Conservation (phyloP, 2,329 filamentous ascomycete genomes). For the Paraphoma sp. region DNA sequence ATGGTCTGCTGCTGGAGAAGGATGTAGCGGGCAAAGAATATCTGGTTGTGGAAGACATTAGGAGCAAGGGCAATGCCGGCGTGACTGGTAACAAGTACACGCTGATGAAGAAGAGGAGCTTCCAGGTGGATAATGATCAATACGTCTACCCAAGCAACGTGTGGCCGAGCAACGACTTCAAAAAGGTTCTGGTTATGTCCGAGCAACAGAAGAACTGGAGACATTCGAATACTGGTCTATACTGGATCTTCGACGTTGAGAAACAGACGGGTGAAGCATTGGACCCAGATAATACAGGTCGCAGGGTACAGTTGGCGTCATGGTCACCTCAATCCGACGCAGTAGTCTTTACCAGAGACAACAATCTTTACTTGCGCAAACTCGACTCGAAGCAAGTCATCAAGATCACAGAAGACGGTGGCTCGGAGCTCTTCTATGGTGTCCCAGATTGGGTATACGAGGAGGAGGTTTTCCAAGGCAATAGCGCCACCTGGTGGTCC, state of each 20-base stretch:
- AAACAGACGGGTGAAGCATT: slow-evolving; percentile 79
- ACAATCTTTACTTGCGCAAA: slow-evolving; percentile 86
- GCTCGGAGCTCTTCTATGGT: slow-evolving; percentile 89
- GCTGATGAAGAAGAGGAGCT: slow-evolving; percentile 74
- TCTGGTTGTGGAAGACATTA: slow-evolving; percentile 86
- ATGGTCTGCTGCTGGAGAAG: slow-evolving; percentile 83
- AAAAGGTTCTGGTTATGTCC: slow-evolving; percentile 83
- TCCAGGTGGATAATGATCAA: slow-evolving; percentile 65
- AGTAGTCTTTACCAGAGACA: slow-evolving; percentile 86
- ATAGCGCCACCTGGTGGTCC: slow-evolving; percentile 94
- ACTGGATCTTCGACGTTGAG: slow-evolving; percentile 91
- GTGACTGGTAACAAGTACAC: slow-evolving; percentile 64
- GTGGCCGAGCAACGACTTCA: slow-evolving; percentile 82
- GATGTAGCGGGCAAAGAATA: slow-evolving; percentile 69
- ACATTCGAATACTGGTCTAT: slow-evolving; percentile 83
- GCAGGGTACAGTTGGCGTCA: slow-evolving; percentile 78
- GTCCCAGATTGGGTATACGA: slow-evolving; percentile 98
- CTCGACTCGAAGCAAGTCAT: slow-evolving; percentile 65
- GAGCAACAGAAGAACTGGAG: slow-evolving; percentile 80
- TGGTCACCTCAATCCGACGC: slow-evolving; percentile 91
- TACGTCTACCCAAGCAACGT: slow-evolving; percentile 65
- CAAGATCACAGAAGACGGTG: slow-evolving; percentile 85
- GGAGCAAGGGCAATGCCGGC: slow-evolving; percentile 53
- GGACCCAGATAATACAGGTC: slow-evolving; percentile 70
- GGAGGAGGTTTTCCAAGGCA: slow-evolving; percentile 79